Evolutionary conservation across 2,329 filamentous ascomycete genomes (phyloP), one percentile per base, ranked within the genome.

Genomic region (Drechmeria coniospora): DNA sequence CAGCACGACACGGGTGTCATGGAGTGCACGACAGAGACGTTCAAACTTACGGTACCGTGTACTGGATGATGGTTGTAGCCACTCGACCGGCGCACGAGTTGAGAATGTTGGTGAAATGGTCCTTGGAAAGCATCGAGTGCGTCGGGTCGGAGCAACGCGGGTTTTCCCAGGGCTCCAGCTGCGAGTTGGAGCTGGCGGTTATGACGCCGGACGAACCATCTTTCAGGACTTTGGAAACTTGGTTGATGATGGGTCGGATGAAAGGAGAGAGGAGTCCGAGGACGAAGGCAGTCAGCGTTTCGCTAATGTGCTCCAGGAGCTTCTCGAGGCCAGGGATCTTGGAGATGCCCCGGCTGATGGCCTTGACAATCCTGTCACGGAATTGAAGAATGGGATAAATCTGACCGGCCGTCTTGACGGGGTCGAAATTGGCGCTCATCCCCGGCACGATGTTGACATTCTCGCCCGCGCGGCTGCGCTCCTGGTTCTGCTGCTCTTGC

Each of bases 311-410:
- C 37, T 95, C 87, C 14, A 95, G 73, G n/a, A 94, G 61, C 35
- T 76, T 66, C 54, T 93, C 83, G 4, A 98, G 64, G 1, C 87
- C 87, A 0, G 90, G 90, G 21, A 98, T 79, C 59, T 92, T 94
- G 42, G 84, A 74, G 39, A 95, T 83, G 28, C 84, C 78, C 21
- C 73, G 69, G 45, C 74, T 83, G 51, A 98, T 84, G 22, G 76
- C 70, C 40, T 82, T 82, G 27, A 94, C 86, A 30, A 98, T 84
- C 45, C 79, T 90, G 59, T 98, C 90, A 33, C 87, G 72, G 62
- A 95, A 98, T 34, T 81, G 69, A 0, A 98, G 67, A 34, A 98
- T 93, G 1, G 90, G 90, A 45, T 95, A 95, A 38, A 98, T 94
- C 54, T 92, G 74, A 21, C 66, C 61, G 10, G 78, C 68, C 1